Evolutionary conservation across 1,284 basidiomycete species (phyloP), one percentile per base, ranked within the genome.

Genomic region (Ceratobasidium sp.): DNA sequence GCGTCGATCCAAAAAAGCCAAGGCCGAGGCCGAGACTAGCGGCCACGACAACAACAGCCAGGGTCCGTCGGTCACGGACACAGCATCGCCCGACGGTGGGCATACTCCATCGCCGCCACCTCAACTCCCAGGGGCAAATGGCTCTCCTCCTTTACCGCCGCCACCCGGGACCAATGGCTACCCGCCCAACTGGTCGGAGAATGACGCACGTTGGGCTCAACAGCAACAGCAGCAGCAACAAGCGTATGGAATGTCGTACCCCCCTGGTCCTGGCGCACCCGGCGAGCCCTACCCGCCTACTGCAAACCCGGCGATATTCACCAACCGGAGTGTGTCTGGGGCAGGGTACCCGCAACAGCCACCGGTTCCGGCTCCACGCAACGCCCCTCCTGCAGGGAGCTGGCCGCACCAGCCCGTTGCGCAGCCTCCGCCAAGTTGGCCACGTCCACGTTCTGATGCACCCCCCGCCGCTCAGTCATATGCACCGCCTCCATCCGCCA

Each of bases 1-100:
- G 79, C 86, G 90, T 54, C 58, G 54, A 54, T 56, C 68, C 14
- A 59, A 62, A 51, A 72, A 72, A 41, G 46, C 56, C 46, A 72
- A 72, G 46, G 56, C 56, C 19, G 68, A 68, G 39, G 65, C 27
- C 31, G 63, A 65, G 29, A 39, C n/a, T 19, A 51, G 37, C 13
- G 37, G 22, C 22, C 48, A 54, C 29, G 65, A 68, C 4, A 34
- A 31, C 19, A 49, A 14, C 2, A 68, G 65, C 51, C 65, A 68
- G 51, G 65, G 65, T 51, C 65, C 65, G 51, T 68, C 65, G 13
- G 65, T 51, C n/a, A 68, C 65, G 34, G 65, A 68, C 31, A 68
- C 65, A 6, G 65, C 65, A 13, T 68, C 65, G 8, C 65, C 65
- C 5, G 63, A 19, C 29, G 51, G 65, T 56, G 65, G 27, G 8